Evolutionary conservation across 768 basidiomycete genomes (phyloP).

Genomic region (Boletus speciosus): DNA sequence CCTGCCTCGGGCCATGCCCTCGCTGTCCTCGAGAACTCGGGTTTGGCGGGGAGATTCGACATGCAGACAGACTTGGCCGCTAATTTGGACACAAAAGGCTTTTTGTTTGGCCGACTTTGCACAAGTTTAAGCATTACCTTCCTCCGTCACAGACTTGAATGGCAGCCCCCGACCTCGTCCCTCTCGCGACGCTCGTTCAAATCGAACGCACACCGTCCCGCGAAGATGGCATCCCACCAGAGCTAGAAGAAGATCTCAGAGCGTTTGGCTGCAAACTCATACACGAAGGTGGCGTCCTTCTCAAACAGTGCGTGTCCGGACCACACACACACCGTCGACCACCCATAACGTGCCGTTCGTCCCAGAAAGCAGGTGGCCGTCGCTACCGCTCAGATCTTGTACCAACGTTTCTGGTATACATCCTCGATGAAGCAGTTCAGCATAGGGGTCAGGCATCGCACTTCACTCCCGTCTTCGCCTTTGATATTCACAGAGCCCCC

Average conservation of each 20-base stretch:
- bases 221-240: conserved; percentile 75
- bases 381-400: conserved; percentile 93
- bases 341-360: conserved; percentile 4
- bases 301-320: conserved; percentile 68
- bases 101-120: conserved; percentile 25
- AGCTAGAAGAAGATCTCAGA: conserved; percentile 84
- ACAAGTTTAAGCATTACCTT: too few species aligned
- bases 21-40: conserved; percentile 26
- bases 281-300: conserved; percentile 87
- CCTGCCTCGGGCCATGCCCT: conserved; percentile 14
- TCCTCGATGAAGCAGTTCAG: conserved; percentile 94
- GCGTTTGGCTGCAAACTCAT: conserved; percentile 93
- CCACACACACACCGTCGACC: neutral
- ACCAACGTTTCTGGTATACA: conserved; percentile 96
- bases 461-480: conserved; percentile 3
- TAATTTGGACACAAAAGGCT: neutral
- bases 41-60: conserved; percentile 31
- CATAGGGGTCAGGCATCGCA: conserved; percentile 64
- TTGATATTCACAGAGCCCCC: conserved; percentile 7
- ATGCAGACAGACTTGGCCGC: conserved; percentile 3
- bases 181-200: conserved; percentile 79
- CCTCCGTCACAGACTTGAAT: conserved; percentile 22
- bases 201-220: conserved; percentile 76
- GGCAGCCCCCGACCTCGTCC: conserved; percentile 56
- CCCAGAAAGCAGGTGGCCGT: conserved; percentile 92